Conservation (phyloP, 2,329 filamentous ascomycete species). For the Plenodomus biglobosus region DNA sequence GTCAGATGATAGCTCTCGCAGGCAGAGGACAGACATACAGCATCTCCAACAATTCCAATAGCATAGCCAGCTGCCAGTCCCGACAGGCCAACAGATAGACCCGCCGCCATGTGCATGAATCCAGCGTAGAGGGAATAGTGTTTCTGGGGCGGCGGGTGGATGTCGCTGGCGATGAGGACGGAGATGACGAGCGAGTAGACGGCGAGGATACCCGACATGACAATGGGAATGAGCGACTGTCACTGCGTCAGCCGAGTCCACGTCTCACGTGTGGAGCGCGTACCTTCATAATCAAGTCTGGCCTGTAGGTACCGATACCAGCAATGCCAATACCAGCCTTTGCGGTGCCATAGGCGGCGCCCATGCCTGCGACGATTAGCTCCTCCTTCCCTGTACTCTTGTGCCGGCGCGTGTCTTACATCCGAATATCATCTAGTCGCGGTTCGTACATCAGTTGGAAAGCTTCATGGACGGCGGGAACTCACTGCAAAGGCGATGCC, state of each 20-base stretch:
- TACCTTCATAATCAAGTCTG: constrained; percentile 91
- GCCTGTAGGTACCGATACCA: constrained; percentile 80
- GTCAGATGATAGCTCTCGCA: constrained; percentile 16
- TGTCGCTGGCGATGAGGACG: constrained; percentile 90
- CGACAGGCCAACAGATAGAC: constrained; percentile 68
- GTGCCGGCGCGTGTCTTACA: constrained; percentile 56
- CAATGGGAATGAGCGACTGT: constrained; percentile 79
- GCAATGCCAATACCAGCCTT: constrained; percentile 88
- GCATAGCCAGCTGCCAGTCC: constrained; percentile 56
- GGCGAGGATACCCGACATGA: constrained; percentile 99
- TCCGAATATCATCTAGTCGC: constrained; percentile 71
- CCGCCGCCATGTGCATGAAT: constrained; percentile 91
- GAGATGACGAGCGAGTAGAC: constrained; percentile 97
- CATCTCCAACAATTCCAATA: constrained; percentile 93
- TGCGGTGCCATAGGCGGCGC: constrained; percentile 83
- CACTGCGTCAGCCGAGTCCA: constrained; percentile 17
- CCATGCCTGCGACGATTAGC: constrained; percentile 55
- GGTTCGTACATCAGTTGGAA: constrained; percentile 26
- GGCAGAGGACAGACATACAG: constrained; percentile 55
- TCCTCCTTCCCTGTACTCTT: constrained; percentile 4
- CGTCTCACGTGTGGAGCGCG: background rate
- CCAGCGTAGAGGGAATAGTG: constrained; percentile 83
- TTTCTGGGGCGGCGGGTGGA: constrained; percentile 67
- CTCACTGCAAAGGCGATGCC: constrained; percentile 71
- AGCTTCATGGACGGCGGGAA: constrained; percentile 14